Percentiles rank a stretch among this genome's conserved stretches.
These are phyloP conservation scores for Suhomyces coccinellae DNA, from an alignment of 1,139 yeast genomes.

Conservation along the genomic window DNA sequence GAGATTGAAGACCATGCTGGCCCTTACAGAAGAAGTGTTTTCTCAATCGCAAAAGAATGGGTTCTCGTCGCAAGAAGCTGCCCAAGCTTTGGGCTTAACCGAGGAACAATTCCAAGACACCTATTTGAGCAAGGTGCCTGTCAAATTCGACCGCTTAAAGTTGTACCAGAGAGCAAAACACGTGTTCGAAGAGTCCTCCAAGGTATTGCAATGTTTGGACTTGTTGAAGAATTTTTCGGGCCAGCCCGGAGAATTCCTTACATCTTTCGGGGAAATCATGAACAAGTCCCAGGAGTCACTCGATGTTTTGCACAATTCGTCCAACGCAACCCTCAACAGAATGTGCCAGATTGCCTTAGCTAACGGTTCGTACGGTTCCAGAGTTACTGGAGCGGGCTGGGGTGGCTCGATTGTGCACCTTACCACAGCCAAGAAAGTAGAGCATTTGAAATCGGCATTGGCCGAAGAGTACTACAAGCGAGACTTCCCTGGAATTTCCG, in stretches of 20 bases:
- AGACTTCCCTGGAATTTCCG: slow-evolving; percentile 49
- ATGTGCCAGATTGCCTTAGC: slow-evolving; percentile 54
- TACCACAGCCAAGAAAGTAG: slow-evolving; percentile 49
- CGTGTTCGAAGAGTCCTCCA: slow-evolving; percentile 61
- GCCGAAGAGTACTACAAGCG: slow-evolving; percentile 49
- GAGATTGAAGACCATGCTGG: slow-evolving; percentile 41
- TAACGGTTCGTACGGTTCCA: slow-evolving; percentile 64
- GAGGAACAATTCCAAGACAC: slow-evolving; percentile 42
- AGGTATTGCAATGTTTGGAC: slow-evolving; percentile 55
- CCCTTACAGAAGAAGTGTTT: slow-evolving; percentile 39
- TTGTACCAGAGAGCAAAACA: slow-evolving; percentile 62
- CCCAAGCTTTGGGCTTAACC: slow-evolving; percentile 44
- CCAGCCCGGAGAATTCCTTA: slow-evolving; percentile 27
- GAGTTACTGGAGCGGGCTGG: slow-evolving; percentile 83
- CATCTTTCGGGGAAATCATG: slow-evolving; percentile 54
- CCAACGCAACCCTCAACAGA: slow-evolving; percentile 53
- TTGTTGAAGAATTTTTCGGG: slow-evolving; percentile 26
- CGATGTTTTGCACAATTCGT: slow-evolving; percentile 50
- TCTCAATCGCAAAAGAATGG: slow-evolving; percentile 41
- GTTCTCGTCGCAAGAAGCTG: slow-evolving; percentile 52
- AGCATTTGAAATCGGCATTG: slow-evolving; percentile 47
- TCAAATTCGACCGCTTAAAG: slow-evolving; percentile 54
- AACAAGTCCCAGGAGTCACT: slow-evolving; percentile 61
- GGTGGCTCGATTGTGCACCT: slow-evolving; percentile 75
- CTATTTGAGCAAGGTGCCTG: slow-evolving; percentile 57